These are phyloP conservation scores for Friedmanniomyces endolithicus DNA, from an alignment of 495 filamentous ascomycete genomes.

Conservation along the genomic window DNA sequence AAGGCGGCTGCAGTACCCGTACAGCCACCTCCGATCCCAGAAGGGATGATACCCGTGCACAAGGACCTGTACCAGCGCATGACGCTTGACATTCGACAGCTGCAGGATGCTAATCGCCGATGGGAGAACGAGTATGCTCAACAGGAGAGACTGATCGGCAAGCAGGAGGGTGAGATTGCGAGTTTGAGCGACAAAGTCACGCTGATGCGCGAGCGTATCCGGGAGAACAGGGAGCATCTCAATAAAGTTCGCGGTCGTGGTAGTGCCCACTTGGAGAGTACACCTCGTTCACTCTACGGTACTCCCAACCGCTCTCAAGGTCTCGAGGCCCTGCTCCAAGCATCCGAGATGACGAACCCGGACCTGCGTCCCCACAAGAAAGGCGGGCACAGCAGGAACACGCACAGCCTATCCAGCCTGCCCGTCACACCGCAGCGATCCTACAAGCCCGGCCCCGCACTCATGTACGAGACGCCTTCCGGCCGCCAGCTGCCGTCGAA, in stretches of 20 bases:
- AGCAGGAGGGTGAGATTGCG: conserved; percentile 54
- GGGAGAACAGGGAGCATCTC: conserved; percentile 75
- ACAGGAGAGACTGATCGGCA: conserved; percentile 59
- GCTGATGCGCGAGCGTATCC: conserved; percentile 68
- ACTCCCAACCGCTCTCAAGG: conserved; percentile 28
- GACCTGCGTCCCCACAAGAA: conserved; percentile 48
- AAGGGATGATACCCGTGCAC: conserved; percentile 17
- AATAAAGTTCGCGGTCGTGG: conserved; percentile 44
- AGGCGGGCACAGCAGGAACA: conserved; percentile 37
- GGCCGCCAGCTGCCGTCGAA: conserved; percentile 1
- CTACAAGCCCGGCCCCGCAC: conserved; percentile 21
- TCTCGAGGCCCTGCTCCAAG: conserved; percentile 62
- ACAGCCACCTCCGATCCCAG: conserved; percentile 18
- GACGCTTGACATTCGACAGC: conserved; percentile 13
- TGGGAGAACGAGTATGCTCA: conserved; percentile 24
- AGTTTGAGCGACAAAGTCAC: conserved; percentile 56
- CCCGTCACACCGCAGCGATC: conserved; percentile 57
- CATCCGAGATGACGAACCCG: conserved; percentile 60
- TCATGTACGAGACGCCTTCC: conserved; percentile 11
- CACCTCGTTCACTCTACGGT: conserved; percentile 16
- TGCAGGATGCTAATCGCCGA: conserved; percentile 6
- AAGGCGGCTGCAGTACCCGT: conserved; percentile 32
- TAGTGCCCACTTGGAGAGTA: conserved; percentile 5
- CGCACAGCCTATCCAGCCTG: conserved; percentile 66
- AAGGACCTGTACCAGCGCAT: conserved; percentile 19